A percentile compares a stretch with the other conserved stretches of the same genome.
phyloP scores from a whole-genome alignment of 768 basidiomycete genomes.

The Gloeophyllum trabeum region DNA sequence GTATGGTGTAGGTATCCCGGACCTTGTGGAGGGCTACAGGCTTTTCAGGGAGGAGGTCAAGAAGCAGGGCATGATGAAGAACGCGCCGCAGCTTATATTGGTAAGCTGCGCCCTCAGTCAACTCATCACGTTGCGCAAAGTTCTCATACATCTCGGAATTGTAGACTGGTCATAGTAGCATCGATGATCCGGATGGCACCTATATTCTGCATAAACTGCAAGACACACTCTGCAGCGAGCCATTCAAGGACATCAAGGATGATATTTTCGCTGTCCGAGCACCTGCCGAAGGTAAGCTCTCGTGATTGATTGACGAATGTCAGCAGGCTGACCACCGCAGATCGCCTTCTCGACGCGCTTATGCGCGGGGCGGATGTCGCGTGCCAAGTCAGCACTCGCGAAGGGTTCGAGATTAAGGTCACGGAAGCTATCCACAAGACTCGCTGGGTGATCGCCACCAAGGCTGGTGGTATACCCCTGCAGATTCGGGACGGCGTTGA shows the following conservation, averaged over 20 bases:
- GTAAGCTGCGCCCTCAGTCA: not conserved
- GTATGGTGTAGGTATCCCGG: not conserved
- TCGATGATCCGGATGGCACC: slow-evolving; percentile 1
- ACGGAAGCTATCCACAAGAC: slow-evolving; percentile 1
- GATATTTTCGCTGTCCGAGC: not conserved
- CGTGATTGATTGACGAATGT: too few species aligned
- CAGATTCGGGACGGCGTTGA: not conserved
- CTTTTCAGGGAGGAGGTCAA: not conserved
- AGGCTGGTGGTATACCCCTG: not conserved
- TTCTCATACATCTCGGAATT: not conserved
- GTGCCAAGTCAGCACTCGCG: slow-evolving; percentile 1
- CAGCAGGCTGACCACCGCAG: not conserved
- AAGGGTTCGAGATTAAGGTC: slow-evolving; percentile 2
- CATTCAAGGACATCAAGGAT: not conserved
- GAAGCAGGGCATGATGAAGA: not conserved
- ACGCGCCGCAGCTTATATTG: not conserved
- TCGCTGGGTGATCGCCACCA: not conserved
- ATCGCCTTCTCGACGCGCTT: not conserved
- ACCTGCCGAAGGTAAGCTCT: not conserved
- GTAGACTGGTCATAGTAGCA: not conserved
- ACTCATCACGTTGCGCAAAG: too few species aligned
- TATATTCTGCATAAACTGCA: not conserved
- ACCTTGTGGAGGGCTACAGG: not conserved
- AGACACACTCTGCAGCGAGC: not conserved
- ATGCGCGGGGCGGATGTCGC: not conserved